These are phyloP conservation scores for Cystobasidium tubakii DNA, from an alignment of 768 basidiomycete genomes.

Conservation along the genomic window DNA sequence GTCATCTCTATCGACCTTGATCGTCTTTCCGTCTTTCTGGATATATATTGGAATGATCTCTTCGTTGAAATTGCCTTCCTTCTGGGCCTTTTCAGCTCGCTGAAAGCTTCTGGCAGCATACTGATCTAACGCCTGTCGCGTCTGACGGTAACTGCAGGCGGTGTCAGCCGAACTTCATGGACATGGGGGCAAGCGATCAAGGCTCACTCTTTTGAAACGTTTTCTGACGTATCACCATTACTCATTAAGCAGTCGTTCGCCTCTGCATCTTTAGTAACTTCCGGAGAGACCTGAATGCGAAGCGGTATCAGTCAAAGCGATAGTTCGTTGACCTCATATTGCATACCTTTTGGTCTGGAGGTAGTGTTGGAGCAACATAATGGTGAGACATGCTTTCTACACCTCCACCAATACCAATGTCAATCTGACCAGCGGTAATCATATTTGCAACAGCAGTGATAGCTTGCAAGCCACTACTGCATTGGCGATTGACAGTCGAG, in stretches of 20 bases:
- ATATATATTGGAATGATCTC: constrained; percentile 72
- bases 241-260: constrained; percentile 52
- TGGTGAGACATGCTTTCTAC: constrained; percentile 52
- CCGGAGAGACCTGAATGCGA: constrained; percentile 41
- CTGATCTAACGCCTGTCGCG: background rate
- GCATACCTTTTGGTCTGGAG: constrained; percentile 1
- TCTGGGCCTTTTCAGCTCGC: constrained; percentile 74
- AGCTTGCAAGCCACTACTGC: constrained; percentile 51
- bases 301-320: constrained; percentile 39
- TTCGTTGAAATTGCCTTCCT: constrained; percentile 70
- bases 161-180: constrained; percentile 45
- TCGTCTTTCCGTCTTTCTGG: constrained; percentile 20
- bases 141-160: constrained; percentile 41
- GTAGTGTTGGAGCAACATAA: constrained; percentile 48
- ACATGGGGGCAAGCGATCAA: constrained; percentile 50
- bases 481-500: constrained; percentile 53
- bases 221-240: constrained; percentile 53
- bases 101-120: constrained; percentile 78
- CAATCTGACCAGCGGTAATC: constrained; percentile 52
- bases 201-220: constrained; percentile 52
- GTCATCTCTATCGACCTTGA: constrained; percentile 49
- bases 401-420: constrained; percentile 52
- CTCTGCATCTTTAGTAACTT: constrained; percentile 49
- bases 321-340: background rate
- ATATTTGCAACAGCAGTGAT: constrained; percentile 48